These are phyloP conservation scores for Talaromyces wortmannii DNA, from an alignment of 495 filamentous ascomycete genomes.

Conservation along the genomic window DNA sequence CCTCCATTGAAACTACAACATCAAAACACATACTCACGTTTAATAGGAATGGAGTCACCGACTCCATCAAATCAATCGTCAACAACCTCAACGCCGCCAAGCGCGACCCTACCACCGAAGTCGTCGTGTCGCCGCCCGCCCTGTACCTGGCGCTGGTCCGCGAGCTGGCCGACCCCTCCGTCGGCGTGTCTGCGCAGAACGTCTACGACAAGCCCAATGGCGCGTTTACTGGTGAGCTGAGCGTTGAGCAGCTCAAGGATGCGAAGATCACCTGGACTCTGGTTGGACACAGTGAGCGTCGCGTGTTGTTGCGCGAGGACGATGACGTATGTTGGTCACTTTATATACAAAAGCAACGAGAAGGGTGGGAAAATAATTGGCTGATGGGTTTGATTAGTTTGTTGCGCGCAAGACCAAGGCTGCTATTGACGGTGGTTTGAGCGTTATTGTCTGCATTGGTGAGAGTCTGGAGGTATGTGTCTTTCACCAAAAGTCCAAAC, in stretches of 20 bases:
- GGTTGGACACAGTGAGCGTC: slow-evolving; percentile 88
- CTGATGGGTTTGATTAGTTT: slow-evolving; percentile 38
- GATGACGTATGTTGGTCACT: slow-evolving; percentile 47
- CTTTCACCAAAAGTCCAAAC: slow-evolving; percentile 7
- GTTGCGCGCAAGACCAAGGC: slow-evolving; percentile 90
- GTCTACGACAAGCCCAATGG: slow-evolving; percentile 95
- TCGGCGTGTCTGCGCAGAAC: slow-evolving; percentile 89
- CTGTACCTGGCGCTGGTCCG: slow-evolving; percentile 85
- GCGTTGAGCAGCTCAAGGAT: slow-evolving; percentile 82
- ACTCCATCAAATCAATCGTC: slow-evolving; percentile 81
- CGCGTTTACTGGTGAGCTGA: slow-evolving; percentile 96
- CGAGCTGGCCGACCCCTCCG: slow-evolving; percentile 57
- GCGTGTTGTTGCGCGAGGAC: slow-evolving; percentile 76
- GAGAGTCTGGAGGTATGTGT: slow-evolving; percentile 70
- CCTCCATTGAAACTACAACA: slow-evolving; percentile 2
- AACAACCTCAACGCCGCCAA: slow-evolving; percentile 76
- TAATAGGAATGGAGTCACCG: slow-evolving; percentile 81
- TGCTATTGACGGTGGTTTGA: slow-evolving; percentile 77
- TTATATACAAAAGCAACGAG: neutral
- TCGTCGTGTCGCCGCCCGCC: slow-evolving; percentile 85
- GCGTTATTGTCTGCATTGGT: slow-evolving; percentile 93
- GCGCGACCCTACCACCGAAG: slow-evolving; percentile 51
- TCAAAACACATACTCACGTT: neutral
- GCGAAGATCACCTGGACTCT: slow-evolving; percentile 81
- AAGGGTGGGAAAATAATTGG: neutral